Evolutionary conservation across 2,329 filamentous ascomycete species (phyloP).

Genomic region (Xylariaceae sp.): DNA sequence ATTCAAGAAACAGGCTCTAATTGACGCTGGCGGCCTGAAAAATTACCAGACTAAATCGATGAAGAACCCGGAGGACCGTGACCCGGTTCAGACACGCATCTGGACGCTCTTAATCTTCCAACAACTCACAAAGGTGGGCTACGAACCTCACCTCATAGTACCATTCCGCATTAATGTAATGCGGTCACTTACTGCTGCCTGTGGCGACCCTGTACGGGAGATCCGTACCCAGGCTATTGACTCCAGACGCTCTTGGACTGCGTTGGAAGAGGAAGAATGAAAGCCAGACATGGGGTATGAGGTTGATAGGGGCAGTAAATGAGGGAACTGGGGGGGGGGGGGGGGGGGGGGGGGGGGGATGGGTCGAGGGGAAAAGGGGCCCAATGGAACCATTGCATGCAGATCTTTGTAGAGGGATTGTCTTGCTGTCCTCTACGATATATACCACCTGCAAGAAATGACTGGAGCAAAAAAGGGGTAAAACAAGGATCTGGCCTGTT

Average conservation of each 20-base stretch:
- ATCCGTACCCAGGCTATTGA: slow-evolving; percentile 45
- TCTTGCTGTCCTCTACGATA: too few relatives aligned
- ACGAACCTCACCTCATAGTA: slow-evolving; percentile 44
- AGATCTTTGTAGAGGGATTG: too few relatives aligned
- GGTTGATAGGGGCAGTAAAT: too few relatives aligned
- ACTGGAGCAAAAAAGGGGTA: too few relatives aligned
- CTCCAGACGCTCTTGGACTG: slow-evolving; percentile 45
- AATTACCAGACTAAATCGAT: slow-evolving; percentile 5
- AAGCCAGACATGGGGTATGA: too few relatives aligned
- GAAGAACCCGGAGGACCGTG: slow-evolving; percentile 6
- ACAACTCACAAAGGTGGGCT: slow-evolving; percentile 40
- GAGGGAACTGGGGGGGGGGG: too few relatives aligned
- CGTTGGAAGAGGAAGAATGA: slow-evolving; percentile 1
- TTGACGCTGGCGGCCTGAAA: neutral
- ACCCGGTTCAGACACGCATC: slow-evolving; percentile 39
- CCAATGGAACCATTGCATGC: too few relatives aligned
- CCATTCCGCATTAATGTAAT: slow-evolving; percentile 41
- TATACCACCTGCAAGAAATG: too few relatives aligned
- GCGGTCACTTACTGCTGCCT: slow-evolving; percentile 45
- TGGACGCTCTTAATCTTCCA: slow-evolving; percentile 45
- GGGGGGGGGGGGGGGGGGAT: too few relatives aligned
- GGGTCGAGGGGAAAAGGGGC: too few relatives aligned
- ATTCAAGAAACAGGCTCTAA: neutral
- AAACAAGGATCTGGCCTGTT: too few relatives aligned
- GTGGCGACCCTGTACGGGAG: slow-evolving; percentile 50